A percentile compares a stretch with the other conserved stretches of the same genome.
These are phyloP conservation scores for Saturnispora bothae DNA, from an alignment of 805 yeast species.

Conservation along the genomic window DNA sequence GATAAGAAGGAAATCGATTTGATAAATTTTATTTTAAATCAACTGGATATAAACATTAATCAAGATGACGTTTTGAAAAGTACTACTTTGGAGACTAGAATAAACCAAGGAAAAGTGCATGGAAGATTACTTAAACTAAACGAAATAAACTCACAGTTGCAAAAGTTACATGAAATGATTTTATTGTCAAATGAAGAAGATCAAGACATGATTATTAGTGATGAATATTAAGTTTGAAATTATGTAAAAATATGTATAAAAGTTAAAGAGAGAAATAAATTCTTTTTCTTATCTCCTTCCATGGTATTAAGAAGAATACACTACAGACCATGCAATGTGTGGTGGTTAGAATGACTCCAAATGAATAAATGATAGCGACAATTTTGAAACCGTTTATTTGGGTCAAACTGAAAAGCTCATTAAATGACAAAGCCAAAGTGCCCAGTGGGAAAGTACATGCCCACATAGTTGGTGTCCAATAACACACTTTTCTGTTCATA, in stretches of 20 bases:
- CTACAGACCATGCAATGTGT: constrained; percentile 32
- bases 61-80: not conserved
- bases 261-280: too few species aligned
- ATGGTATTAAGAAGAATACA: constrained; percentile 25
- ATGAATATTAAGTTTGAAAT: too few species aligned
- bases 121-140: too few species aligned
- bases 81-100: too few species aligned
- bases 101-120: too few species aligned
- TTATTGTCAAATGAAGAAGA: too few species aligned
- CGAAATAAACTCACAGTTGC: too few species aligned
- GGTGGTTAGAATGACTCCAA: constrained; percentile 37
- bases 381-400: constrained; percentile 50
- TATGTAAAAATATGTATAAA: too few species aligned
- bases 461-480: constrained; percentile 57
- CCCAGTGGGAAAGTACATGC: constrained; percentile 87
- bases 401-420: constrained; percentile 38
- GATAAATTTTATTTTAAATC: not conserved
- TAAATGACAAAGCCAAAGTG: constrained; percentile 57
- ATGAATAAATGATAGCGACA: constrained; percentile 51
- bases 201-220: too few species aligned
- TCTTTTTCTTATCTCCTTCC: constrained; percentile 6
- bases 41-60: constrained; percentile 3
- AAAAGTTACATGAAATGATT: too few species aligned
- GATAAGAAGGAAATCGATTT: not conserved
- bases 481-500: constrained; percentile 13